These are phyloP conservation scores for Wallacemonas collosoma DNA, from an alignment of 208 protist species.

Conservation along the genomic window DNA sequence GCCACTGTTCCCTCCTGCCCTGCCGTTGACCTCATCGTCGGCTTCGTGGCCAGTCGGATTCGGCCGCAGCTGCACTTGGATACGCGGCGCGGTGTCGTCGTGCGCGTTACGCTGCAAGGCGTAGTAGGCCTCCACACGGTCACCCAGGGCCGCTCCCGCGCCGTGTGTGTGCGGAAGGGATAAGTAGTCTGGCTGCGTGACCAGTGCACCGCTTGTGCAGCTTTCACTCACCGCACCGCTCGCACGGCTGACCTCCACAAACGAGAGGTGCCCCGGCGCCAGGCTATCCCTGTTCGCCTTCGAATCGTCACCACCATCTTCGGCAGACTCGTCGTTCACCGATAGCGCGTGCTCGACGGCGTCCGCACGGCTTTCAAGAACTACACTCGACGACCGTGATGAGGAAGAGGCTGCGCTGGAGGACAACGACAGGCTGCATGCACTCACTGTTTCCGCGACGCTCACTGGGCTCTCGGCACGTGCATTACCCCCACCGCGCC, in stretches of 20 bases:
- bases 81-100: not conserved
- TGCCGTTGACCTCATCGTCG: not conserved
- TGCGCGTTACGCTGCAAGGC: not conserved
- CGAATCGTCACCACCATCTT: not conserved
- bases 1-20: too few species aligned
- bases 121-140: constrained; percentile 5
- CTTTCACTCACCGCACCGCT: constrained; percentile 12
- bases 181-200: constrained; percentile 18
- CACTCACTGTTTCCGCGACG: constrained; percentile 11
- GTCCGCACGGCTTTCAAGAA: not conserved
- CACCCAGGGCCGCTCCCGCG: not conserved
- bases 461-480: not conserved
- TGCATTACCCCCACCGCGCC: not conserved
- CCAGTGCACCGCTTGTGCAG: constrained; percentile 7
- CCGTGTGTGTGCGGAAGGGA: not conserved
- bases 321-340: too few species aligned
- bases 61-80: constrained; percentile 15
- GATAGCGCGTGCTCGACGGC: not conserved
- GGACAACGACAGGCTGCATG: not conserved
- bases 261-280: constrained; percentile 1
- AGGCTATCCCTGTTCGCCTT: not conserved
- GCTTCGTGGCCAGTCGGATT: not conserved
- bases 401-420: not conserved
- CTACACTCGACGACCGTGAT: not conserved
- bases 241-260: constrained; percentile 20